phyloP scores from a whole-genome alignment of 768 basidiomycete species.

The Termitomyces sp. region DNA sequence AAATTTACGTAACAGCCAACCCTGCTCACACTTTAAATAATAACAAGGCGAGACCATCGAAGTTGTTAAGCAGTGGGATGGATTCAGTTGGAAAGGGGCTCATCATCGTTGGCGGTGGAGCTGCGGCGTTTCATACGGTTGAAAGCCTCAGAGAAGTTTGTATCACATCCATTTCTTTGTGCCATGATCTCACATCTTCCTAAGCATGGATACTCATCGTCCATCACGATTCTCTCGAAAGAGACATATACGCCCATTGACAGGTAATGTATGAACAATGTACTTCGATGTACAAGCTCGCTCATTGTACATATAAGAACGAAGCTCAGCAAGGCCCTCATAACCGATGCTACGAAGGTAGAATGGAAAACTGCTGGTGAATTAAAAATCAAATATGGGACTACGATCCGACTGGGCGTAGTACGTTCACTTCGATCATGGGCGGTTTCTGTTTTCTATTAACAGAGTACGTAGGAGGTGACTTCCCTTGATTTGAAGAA shows the following conservation, averaged over 20 bases:
- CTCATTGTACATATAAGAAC: constrained; percentile 44
- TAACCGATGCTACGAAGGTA: constrained; percentile 73
- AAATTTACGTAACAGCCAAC: constrained; percentile 76
- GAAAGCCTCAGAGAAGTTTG: constrained; percentile 78
- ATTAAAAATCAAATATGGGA: constrained; percentile 70
- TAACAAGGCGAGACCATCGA: constrained; percentile 61
- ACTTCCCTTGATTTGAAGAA: constrained; percentile 59
- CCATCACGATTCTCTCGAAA: constrained; percentile 75
- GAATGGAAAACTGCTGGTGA: constrained; percentile 69
- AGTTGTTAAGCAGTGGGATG: constrained; percentile 39
- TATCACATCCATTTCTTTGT: neutral
- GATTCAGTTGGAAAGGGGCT: constrained; percentile 57
- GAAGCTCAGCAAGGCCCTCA: constrained; percentile 83
- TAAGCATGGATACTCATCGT: constrained; percentile 72
- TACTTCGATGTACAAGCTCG: neutral
- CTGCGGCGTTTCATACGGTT: constrained; percentile 69
- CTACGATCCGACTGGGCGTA: constrained; percentile 55
- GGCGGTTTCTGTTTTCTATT: neutral
- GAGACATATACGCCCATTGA: constrained; percentile 83
- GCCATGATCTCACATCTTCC: neutral
- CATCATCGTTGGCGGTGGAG: constrained; percentile 84
- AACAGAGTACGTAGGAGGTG: constrained; percentile 44
- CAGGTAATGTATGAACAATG: constrained; percentile 36
- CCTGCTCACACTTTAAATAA: constrained; percentile 54
- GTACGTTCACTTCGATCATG: constrained; percentile 28